These are phyloP conservation scores for Oxyria digyna DNA, from an alignment of 148 eudicot species.

Conservation along the genomic window DNA sequence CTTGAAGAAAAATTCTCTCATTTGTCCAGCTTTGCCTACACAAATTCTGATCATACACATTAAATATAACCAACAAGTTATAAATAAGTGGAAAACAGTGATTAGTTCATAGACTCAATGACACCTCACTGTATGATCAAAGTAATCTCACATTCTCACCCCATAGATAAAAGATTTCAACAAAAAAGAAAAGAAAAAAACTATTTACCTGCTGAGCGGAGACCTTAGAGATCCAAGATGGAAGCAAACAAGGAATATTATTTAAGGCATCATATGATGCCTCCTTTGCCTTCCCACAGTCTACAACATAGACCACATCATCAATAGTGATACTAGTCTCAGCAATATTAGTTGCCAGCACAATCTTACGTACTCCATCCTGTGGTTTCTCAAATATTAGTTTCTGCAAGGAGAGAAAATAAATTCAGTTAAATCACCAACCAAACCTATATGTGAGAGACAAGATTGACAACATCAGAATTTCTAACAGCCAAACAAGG, in stretches of 20 bases:
- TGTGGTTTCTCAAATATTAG: conserved; percentile 78
- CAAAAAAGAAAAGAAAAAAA: not conserved
- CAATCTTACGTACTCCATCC: conserved; percentile 84
- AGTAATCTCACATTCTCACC: no score
- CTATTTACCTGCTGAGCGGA: conserved; percentile 88
- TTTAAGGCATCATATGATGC: conserved; percentile 96
- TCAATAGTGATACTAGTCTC: conserved; percentile 99
- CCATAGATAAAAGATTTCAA: no score
- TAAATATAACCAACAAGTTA: not conserved
- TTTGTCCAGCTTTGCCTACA: not conserved
- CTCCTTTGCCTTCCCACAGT: conserved; percentile 99
- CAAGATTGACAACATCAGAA: not conserved
- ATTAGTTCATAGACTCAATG: no score
- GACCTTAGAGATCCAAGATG: conserved; percentile 98
- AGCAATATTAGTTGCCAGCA: conserved; percentile 96
- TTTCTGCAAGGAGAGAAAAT: conserved; percentile 40
- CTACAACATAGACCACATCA: conserved; percentile 90
- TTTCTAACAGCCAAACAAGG: conserved; percentile 4
- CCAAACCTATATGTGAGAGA: not conserved
- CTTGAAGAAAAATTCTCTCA: not conserved
- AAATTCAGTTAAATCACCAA: not conserved
- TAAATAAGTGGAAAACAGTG: not conserved
- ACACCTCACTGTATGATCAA: no score
- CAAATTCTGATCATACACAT: not conserved
- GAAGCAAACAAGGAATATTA: conserved; percentile 90